Evolutionary conservation across 768 basidiomycete species (phyloP), one percentile per base, ranked within the genome.

Genomic region (Lentinus brumalis): DNA sequence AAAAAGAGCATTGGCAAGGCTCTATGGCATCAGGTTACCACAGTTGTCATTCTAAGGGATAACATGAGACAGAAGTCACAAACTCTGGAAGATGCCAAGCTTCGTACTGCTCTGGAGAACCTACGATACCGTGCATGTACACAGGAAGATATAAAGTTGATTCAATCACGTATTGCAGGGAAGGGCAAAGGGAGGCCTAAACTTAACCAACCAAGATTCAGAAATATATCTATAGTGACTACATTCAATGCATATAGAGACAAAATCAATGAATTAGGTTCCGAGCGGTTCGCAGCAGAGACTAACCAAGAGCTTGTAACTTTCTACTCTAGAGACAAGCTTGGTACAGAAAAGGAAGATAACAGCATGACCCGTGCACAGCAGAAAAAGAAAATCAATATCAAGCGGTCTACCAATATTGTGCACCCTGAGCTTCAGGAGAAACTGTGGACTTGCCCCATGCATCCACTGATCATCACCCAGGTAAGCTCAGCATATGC

Each of bases 101-200:
- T 77, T 1, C 38, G 75, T 21, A 69, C 53, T 16, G 72, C 73
- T 0, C 50, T 80, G 0, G 70, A 70, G 18, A 78, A 79, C 62
- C 74, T 76, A 73, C 50, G 73, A n/a, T 80, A 78, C 56, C 71
- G 70, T 16, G 64, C 73, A 0, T 81, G 79, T 63, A 79, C 76
- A 1, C 7, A 16, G 1, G 72, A 66, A 29, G 79, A 82, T 60
- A 59, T 81, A 7, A 39, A n/a, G 1, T 77, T 79, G 59, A 59
- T 81, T 4, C 31, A 61, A 9, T 68, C 68, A 6, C 15, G 68
- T 11, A 56, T 77, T 2, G 59, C 71, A 6, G 64, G 71, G 5
- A 5, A 35, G 5, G 32, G 32, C 5, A 5, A 5, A 35, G 32
- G 32, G 12, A 10, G 42, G 31, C 53, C 63, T 11, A 62, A 50